Evolutionary conservation across 352 stramenopile species (phyloP).

Genomic region (Pythium graminicola): DNA sequence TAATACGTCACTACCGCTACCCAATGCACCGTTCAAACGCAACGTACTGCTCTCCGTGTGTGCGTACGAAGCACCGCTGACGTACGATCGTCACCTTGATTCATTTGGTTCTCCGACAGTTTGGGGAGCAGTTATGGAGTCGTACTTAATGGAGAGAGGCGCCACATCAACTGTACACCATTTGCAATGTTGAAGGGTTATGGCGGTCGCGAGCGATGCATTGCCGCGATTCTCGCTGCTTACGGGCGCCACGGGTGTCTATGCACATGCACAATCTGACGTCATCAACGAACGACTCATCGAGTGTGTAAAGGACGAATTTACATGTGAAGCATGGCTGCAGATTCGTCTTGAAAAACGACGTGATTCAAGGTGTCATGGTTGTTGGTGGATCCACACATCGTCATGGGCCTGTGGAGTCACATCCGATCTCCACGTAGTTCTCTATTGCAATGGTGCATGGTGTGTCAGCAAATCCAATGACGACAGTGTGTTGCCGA

Average conservation of each 20-base stretch:
- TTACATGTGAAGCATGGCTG: conserved; percentile 34
- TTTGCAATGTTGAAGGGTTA: conserved; percentile 24
- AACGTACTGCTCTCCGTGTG: conserved; percentile 12
- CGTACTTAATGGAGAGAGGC: conserved; percentile 12
- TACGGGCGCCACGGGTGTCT: conserved; percentile 11
- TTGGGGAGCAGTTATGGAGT: background rate
- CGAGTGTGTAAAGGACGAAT: background rate
- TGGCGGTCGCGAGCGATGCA: conserved; percentile 33
- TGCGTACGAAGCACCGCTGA: conserved; percentile 36
- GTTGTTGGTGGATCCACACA: conserved; percentile 31
- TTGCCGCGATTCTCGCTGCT: conserved; percentile 35
- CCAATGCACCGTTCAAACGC: background rate
- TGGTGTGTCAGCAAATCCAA: background rate
- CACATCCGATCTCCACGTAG: conserved; percentile 4
- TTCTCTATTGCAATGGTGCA: conserved; percentile 7
- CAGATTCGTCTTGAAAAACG: conserved; percentile 21
- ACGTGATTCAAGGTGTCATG: background rate
- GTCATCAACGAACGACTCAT: conserved; percentile 13
- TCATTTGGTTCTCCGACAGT: conserved; percentile 3
- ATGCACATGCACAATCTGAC: background rate
- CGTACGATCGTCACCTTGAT: background rate
- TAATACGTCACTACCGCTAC: background rate
- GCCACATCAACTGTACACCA: conserved; percentile 17
- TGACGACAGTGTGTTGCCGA: background rate
- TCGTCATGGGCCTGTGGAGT: conserved; percentile 25